Percentiles rank a stretch among this genome's conserved stretches.
These are phyloP conservation scores for Excoecaria agallocha DNA, from an alignment of 345 rosid species.

Conservation along the genomic window DNA sequence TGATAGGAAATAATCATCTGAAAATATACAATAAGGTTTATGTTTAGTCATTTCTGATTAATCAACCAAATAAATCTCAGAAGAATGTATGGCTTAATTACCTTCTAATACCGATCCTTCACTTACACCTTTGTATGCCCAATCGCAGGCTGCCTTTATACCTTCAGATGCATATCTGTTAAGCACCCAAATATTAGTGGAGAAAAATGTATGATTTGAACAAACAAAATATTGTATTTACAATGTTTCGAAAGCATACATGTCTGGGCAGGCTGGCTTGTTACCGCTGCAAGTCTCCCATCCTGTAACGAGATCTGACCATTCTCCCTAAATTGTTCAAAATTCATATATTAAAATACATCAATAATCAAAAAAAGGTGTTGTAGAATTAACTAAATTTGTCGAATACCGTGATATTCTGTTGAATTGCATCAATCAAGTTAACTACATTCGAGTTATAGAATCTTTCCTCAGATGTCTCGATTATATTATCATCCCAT, in stretches of 20 bases:
- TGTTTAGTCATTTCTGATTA: slow-evolving; percentile 12
- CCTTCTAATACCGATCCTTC: slow-evolving; percentile 65
- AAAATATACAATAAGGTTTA: background rate
- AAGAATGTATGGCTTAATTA: slow-evolving; percentile 16
- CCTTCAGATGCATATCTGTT: slow-evolving; percentile 83
- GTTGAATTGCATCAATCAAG: slow-evolving; percentile 56
- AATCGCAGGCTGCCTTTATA: slow-evolving; percentile 73
- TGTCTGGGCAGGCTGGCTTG: slow-evolving; percentile 64
- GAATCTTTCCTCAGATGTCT: slow-evolving; percentile 59
- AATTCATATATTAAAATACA: background rate
- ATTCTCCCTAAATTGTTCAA: slow-evolving; percentile 43
- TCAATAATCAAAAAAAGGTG: background rate
- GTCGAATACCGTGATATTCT: slow-evolving; percentile 58
- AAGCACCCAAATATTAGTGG: background rate
- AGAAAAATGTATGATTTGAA: background rate
- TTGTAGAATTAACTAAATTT: background rate
- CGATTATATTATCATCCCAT: slow-evolving; percentile 71
- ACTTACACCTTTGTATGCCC: slow-evolving; percentile 75
- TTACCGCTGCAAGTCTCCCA: slow-evolving; percentile 70
- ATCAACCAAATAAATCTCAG: background rate
- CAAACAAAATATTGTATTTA: background rate
- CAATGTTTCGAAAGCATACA: slow-evolving; percentile 32
- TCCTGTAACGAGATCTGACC: slow-evolving; percentile 53
- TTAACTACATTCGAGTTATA: slow-evolving; percentile 47
- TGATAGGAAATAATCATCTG: slow-evolving; percentile 78